Percentiles rank a stretch among this genome's conserved stretches.
phyloP scores from a whole-genome alignment of 2,329 filamentous ascomycete genomes.

The Neospermospora avenae region DNA sequence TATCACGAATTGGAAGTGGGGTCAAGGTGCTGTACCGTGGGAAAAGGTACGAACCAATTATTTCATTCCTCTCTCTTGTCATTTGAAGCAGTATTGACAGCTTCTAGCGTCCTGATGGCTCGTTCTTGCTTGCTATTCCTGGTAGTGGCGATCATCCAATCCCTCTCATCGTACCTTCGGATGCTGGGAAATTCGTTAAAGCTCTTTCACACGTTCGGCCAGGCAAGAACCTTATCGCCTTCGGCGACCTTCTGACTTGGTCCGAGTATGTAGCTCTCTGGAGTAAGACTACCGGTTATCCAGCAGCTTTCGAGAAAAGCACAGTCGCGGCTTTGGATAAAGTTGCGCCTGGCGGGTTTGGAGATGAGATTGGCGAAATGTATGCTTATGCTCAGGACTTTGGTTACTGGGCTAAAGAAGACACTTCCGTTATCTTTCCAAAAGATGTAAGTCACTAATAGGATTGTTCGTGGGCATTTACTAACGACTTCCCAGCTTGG shows the following conservation, averaged over 20 bases:
- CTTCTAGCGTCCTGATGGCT: slow-evolving; percentile 18
- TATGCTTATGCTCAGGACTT: slow-evolving; percentile 28
- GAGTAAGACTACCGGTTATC: slow-evolving; percentile 15
- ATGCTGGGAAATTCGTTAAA: slow-evolving; percentile 34
- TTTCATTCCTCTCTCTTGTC: neutral
- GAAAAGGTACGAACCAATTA: slow-evolving; percentile 17
- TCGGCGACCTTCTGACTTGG: slow-evolving; percentile 17
- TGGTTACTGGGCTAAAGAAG: slow-evolving; percentile 39
- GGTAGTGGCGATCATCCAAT: slow-evolving; percentile 12
- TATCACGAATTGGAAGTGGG: slow-evolving; percentile 34
- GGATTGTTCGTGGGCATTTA: neutral
- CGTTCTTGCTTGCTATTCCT: slow-evolving; percentile 12
- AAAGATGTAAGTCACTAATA: slow-evolving; percentile 17
- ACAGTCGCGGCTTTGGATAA: slow-evolving; percentile 25
- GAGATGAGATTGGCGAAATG: slow-evolving; percentile 36
- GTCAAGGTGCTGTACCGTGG: slow-evolving; percentile 14
- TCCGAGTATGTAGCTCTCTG: slow-evolving; percentile 21
- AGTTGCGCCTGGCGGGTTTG: slow-evolving; percentile 24
- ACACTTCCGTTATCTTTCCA: slow-evolving; percentile 23
- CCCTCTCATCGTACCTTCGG: slow-evolving; percentile 29
- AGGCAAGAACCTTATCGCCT: slow-evolving; percentile 25
- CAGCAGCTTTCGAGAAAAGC: slow-evolving; percentile 16
- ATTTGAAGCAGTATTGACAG: neutral
- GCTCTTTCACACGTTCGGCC: slow-evolving; percentile 28
- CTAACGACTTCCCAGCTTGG: slow-evolving; percentile 13